Conservation (phyloP, 495 filamentous ascomycete genomes). For the Friedmanniomyces endolithicus region DNA sequence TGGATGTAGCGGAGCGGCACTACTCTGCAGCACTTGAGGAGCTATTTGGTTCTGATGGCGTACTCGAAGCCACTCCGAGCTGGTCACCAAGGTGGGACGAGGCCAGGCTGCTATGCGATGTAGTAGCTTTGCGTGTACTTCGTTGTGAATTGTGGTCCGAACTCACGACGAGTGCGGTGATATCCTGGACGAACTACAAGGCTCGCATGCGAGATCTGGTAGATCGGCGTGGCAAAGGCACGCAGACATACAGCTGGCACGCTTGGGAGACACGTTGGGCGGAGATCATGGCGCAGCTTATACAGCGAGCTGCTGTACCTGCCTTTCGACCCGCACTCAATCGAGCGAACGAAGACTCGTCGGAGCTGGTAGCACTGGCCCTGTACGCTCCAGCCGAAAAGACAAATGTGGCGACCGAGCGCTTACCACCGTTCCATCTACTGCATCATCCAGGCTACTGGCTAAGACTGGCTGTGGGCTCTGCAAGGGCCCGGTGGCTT, state of each 20-base stretch:
- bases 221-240: constrained; percentile 69
- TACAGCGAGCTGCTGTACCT: constrained; percentile 26
- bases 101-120: constrained; percentile 65
- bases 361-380: not conserved
- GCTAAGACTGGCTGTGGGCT: constrained; percentile 57
- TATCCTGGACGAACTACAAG: constrained; percentile 63
- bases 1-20: constrained; percentile 69
- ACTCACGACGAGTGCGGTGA: constrained; percentile 61
- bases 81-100: constrained; percentile 84
- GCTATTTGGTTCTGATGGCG: constrained; percentile 57
- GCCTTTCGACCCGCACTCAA: not conserved
- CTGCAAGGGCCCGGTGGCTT: constrained; percentile 45
- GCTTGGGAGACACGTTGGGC: constrained; percentile 81
- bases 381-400: constrained; percentile 60
- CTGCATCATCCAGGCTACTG: constrained; percentile 86
- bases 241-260: constrained; percentile 72
- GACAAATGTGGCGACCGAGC: constrained; percentile 46
- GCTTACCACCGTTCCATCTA: constrained; percentile 60
- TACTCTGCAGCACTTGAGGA: constrained; percentile 77
- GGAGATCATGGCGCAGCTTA: constrained; percentile 64
- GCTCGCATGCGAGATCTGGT: constrained; percentile 58
- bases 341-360: not conserved
- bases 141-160: constrained; percentile 65
- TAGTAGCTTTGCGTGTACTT: constrained; percentile 62
- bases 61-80: constrained; percentile 74